phyloP scores from a whole-genome alignment of 257 asterid species.

The Solanum ossicruentum region DNA sequence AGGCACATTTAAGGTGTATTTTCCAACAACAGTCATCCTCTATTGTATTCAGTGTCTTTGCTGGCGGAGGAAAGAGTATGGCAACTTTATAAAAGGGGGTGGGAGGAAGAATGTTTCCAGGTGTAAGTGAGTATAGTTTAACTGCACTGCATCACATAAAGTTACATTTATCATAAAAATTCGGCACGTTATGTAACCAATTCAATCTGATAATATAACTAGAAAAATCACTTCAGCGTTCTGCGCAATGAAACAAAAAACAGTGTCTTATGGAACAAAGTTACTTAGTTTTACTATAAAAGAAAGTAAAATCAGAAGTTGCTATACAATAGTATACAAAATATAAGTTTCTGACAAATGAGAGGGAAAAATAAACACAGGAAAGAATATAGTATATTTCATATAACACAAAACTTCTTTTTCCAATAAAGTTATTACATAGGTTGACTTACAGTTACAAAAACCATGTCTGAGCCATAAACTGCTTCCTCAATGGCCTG shows the following conservation, averaged over 20 bases:
- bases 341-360: not conserved
- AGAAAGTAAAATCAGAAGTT: not conserved
- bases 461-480: constrained; percentile 43
- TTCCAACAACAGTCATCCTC: not conserved
- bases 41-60: not conserved
- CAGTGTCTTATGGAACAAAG: not conserved
- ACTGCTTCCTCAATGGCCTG: constrained; percentile 74
- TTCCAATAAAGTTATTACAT: not conserved
- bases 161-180: not conserved
- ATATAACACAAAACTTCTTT: not conserved
- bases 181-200: not conserved
- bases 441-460: constrained; percentile 30
- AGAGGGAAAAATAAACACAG: not conserved
- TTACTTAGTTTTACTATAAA: not conserved
- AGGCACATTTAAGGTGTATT: not conserved
- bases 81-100: not conserved
- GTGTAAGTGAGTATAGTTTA: not conserved
- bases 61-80: not conserved
- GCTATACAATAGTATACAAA: not conserved
- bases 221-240: not conserved
- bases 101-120: not conserved
- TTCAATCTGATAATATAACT: not conserved
- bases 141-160: not conserved
- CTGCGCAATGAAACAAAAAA: not conserved
- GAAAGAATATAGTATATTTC: not conserved